A percentile compares a stretch with the other conserved stretches of the same genome.
Conservation (phyloP, 805 yeast species). For the Suhomyces faveliae region DNA sequence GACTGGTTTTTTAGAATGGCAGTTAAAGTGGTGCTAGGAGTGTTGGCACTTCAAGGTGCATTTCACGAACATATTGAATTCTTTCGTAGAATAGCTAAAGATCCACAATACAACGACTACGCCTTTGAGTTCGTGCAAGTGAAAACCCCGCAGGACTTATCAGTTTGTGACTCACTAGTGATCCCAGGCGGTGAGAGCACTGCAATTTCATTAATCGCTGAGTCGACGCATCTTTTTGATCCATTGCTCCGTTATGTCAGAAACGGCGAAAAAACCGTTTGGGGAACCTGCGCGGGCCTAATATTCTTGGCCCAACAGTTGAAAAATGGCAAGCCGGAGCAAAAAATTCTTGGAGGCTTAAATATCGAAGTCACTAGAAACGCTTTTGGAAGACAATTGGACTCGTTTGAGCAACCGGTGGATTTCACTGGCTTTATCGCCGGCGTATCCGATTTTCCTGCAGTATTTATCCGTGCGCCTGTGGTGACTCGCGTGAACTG, state of each 20-base stretch:
- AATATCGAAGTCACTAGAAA: constrained; percentile 65
- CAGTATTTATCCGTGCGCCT: constrained; percentile 76
- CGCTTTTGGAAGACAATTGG: constrained; percentile 77
- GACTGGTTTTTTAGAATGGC: neutral
- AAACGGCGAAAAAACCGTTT: constrained; percentile 50
- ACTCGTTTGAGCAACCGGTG: constrained; percentile 54
- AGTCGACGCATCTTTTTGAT: constrained; percentile 55
- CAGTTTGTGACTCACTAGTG: constrained; percentile 54
- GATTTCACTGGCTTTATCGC: constrained; percentile 46
- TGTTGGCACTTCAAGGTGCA: constrained; percentile 78
- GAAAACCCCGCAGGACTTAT: constrained; percentile 50
- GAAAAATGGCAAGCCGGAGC: constrained; percentile 51
- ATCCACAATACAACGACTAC: constrained; percentile 23
- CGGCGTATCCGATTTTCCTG: constrained; percentile 38
- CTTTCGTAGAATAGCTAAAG: constrained; percentile 33
- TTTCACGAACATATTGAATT: constrained; percentile 64
- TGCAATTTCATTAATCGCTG: constrained; percentile 67
- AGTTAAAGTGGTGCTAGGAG: constrained; percentile 47
- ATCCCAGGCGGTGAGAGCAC: constrained; percentile 77
- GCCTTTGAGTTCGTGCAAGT: constrained; percentile 46
- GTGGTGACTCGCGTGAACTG: constrained; percentile 44
- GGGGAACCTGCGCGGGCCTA: constrained; percentile 90
- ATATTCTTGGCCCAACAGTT: constrained; percentile 60
- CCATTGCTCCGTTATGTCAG: constrained; percentile 54
- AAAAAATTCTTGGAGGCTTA: constrained; percentile 61